phyloP scores from a whole-genome alignment of 2,329 filamentous ascomycete genomes.

The Oidium heveae region DNA sequence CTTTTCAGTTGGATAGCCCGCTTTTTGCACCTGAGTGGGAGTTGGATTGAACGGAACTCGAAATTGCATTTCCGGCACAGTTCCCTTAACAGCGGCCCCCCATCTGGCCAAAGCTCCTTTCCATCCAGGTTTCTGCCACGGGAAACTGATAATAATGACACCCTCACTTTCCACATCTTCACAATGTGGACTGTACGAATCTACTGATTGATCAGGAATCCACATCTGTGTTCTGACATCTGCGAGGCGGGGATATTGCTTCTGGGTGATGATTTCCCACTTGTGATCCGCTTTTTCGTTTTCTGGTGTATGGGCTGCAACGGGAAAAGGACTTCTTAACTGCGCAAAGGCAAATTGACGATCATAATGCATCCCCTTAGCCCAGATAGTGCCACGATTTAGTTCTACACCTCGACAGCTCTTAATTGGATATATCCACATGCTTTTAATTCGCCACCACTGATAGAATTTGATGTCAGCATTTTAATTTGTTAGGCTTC shows the following conservation, averaged over 20 bases:
- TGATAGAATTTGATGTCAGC: neutral
- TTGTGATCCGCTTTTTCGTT: slow-evolving; percentile 19
- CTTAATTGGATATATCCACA: slow-evolving; percentile 66
- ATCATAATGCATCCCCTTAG: slow-evolving; percentile 53
- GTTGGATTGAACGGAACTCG: slow-evolving; percentile 39
- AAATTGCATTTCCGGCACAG: slow-evolving; percentile 35
- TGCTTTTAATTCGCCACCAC: slow-evolving; percentile 32
- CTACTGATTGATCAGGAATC: slow-evolving; percentile 36
- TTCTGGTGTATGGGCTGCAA: slow-evolving; percentile 14
- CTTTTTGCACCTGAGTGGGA: slow-evolving; percentile 27
- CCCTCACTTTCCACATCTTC: slow-evolving; percentile 27
- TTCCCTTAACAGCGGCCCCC: slow-evolving; percentile 25
- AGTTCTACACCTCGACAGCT: slow-evolving; percentile 59
- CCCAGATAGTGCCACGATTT: slow-evolving; percentile 32
- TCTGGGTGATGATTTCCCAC: slow-evolving; percentile 50
- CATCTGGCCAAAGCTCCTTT: slow-evolving; percentile 20
- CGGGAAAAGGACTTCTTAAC: slow-evolving; percentile 24
- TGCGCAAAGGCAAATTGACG: slow-evolving; percentile 66
- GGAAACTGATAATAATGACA: slow-evolving; percentile 42
- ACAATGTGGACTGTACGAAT: slow-evolving; percentile 21
- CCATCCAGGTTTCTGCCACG: slow-evolving; percentile 26
- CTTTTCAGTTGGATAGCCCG: slow-evolving; percentile 32
- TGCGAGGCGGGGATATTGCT: slow-evolving; percentile 44
- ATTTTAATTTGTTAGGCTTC: neutral
- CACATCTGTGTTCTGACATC: slow-evolving; percentile 43